Evolutionary conservation across 371 early-diverging fungal genomes (phyloP).

Genomic region (Saksenaea oblongispora): DNA sequence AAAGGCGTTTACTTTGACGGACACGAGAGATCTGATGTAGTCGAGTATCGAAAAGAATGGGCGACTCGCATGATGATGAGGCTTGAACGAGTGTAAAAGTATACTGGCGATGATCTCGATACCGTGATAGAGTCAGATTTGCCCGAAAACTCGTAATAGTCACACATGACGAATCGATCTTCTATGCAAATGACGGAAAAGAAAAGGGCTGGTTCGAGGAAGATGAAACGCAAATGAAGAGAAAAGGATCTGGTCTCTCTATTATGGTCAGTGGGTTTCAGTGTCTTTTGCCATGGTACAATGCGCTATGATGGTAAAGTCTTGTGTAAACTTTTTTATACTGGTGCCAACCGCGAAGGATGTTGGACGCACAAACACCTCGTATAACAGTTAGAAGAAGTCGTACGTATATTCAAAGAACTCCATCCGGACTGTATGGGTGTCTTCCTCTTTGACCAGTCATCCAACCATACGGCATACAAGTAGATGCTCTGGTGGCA

Average conservation of each 20-base stretch:
- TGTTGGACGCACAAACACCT: constrained; percentile 8
- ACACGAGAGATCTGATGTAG: no score
- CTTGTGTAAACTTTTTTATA: not conserved
- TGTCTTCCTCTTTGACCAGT: constrained; percentile 12
- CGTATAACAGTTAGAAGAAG: constrained; percentile 7
- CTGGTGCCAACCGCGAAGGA: constrained; percentile 7
- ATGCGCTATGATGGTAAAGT: not conserved
- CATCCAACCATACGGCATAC: constrained; percentile 4
- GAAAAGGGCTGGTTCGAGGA: not conserved
- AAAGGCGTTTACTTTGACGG: no score
- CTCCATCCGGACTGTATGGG: constrained; percentile 9
- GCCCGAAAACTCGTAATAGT: no score
- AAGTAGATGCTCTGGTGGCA: not conserved
- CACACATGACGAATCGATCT: constrained; percentile 11
- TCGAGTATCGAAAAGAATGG: no score
- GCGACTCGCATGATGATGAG: no score
- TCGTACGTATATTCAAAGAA: constrained; percentile 4
- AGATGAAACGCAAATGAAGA: not conserved
- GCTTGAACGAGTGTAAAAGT: no score
- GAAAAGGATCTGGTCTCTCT: constrained; percentile 8
- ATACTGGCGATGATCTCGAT: no score
- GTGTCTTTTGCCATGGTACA: constrained; percentile 12
- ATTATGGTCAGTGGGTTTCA: constrained; percentile 18
- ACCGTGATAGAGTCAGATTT: no score
- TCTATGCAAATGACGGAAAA: constrained; percentile 18